phyloP scores from a whole-genome alignment of 306 rosid species.

The Vicia faba region DNA sequence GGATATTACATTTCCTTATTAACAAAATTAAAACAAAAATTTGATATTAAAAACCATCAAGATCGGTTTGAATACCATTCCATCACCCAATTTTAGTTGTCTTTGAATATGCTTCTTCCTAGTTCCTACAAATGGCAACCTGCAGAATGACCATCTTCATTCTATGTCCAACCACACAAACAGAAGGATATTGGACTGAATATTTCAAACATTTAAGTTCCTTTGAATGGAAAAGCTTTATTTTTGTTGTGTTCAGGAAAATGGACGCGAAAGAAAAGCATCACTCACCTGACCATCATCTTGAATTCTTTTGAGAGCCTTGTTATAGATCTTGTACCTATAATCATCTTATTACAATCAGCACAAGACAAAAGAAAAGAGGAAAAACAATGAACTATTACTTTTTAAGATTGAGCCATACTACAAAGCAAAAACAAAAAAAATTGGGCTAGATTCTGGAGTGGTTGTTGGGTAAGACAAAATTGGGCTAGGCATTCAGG shows the following conservation, averaged over 20 bases:
- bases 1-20: neutral
- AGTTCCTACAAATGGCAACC: slow-evolving; percentile 28
- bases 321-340: slow-evolving; percentile 82
- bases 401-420: neutral
- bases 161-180: slow-evolving; percentile 27
- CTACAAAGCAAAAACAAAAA: neutral
- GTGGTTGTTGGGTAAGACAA: neutral
- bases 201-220: slow-evolving; percentile 22
- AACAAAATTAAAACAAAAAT: slow-evolving; percentile 19
- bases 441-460: neutral
- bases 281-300: slow-evolving; percentile 76
- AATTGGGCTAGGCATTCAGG: too few species aligned
- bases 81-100: slow-evolving; percentile 10
- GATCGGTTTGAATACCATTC: slow-evolving; percentile 22
- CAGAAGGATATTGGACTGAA: slow-evolving; percentile 10
- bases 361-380: slow-evolving; percentile 9
- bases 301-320: slow-evolving; percentile 87
- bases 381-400: neutral
- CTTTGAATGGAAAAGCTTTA: slow-evolving; percentile 8
- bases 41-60: slow-evolving; percentile 1
- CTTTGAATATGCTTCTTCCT: slow-evolving; percentile 13
- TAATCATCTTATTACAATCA: slow-evolving; percentile 21
- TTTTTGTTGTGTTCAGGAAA: neutral
- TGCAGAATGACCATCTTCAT: slow-evolving; percentile 16
- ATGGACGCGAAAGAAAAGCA: neutral